These are phyloP conservation scores for Boletus hoseneyae DNA, from an alignment of 1,284 basidiomycete genomes.

Conservation along the genomic window DNA sequence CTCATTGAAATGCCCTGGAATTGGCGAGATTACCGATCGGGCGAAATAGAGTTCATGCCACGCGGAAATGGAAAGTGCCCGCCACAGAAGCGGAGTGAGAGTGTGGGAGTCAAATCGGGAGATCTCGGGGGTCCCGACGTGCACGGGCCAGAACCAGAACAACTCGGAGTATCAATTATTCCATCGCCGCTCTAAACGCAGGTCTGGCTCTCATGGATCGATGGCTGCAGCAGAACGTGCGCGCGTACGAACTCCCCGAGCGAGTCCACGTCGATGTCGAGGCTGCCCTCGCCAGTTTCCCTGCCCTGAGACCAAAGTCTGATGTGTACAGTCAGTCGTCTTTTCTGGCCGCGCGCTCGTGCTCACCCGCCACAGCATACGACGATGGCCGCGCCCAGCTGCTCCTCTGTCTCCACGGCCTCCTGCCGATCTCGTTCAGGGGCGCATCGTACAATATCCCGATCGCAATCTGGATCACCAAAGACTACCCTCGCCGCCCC, in stretches of 20 bases:
- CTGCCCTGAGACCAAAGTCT: constrained; percentile 81
- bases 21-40: constrained; percentile 28
- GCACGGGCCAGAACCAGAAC: constrained; percentile 18
- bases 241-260: constrained; percentile 59
- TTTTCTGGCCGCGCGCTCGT: background rate
- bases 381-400: constrained; percentile 93
- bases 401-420: constrained; percentile 86
- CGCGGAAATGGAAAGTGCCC: constrained; percentile 36
- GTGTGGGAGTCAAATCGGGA: constrained; percentile 21
- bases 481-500: constrained; percentile 75
- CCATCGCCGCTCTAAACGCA: constrained; percentile 13
- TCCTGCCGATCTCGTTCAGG: constrained; percentile 84
- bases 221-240: constrained; percentile 75
- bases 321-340: constrained; percentile 81
- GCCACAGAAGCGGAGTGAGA: constrained; percentile 34
- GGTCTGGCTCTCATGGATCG: constrained; percentile 31
- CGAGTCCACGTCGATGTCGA: constrained; percentile 64
- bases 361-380: constrained; percentile 54
- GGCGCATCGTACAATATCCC: constrained; percentile 90
- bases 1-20: constrained; percentile 35
- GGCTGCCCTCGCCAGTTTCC: constrained; percentile 54
- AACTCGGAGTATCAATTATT: constrained; percentile 1
- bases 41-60: constrained; percentile 21
- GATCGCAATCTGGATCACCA: constrained; percentile 83
- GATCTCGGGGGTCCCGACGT: constrained; percentile 28